Evolutionary conservation across 129 eudicot species (phyloP).

Genomic region (carrot (Daucus carota)): DH1_v3.0 NC_030387.2:14610001-14610500

Average conservation of each 20-base stretch:
- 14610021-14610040: not conserved
- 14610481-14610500: not conserved
- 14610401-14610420: not conserved
- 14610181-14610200: too few species aligned
- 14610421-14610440: not conserved
- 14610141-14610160: too few species aligned
- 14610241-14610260: not conserved
- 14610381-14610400: too few species aligned
- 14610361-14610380: too few species aligned
- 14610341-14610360: not conserved
- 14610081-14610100: too few species aligned
- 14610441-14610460: not conserved
- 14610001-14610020: not conserved
- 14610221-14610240: not conserved
- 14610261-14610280: not conserved
- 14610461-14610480: not conserved
- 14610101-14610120: too few species aligned
- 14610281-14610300: not conserved
- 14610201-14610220: not conserved
- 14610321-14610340: not conserved
- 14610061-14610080: too few species aligned
- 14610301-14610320: not conserved
- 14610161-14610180: too few species aligned
- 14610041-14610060: not conserved
- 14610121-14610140: too few species aligned